These are phyloP conservation scores for Penicillium paxilli DNA, from an alignment of 495 filamentous ascomycete species.

Conservation along the genomic window DNA sequence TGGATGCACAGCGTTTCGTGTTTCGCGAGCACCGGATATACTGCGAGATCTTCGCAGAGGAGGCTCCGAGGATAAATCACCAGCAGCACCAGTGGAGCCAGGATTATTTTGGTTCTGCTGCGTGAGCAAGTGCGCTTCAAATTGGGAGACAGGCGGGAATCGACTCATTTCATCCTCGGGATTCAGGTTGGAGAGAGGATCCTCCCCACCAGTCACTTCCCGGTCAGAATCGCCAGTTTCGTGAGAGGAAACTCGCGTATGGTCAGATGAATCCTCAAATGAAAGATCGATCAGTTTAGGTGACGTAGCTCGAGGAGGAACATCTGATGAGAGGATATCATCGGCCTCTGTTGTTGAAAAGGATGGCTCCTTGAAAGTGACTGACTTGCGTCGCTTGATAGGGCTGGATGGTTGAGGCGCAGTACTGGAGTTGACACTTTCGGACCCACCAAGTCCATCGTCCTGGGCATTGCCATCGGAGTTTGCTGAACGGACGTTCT, in stretches of 20 bases:
- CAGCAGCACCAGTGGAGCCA: background rate
- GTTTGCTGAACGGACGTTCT: slow-evolving; percentile 8
- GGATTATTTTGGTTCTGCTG: slow-evolving; percentile 12
- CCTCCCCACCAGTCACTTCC: background rate
- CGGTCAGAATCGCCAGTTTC: background rate
- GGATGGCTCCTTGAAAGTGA: slow-evolving; percentile 14
- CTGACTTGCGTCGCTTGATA: slow-evolving; percentile 17
- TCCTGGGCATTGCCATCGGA: background rate
- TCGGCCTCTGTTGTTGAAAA: background rate
- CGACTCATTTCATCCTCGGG: slow-evolving; percentile 30
- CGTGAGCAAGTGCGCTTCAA: slow-evolving; percentile 41
- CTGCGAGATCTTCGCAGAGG: slow-evolving; percentile 5
- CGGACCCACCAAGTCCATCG: background rate
- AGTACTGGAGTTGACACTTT: background rate
- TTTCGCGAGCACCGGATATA: background rate
- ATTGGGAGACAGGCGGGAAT: slow-evolving; percentile 47
- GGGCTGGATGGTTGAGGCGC: background rate
- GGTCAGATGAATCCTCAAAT: slow-evolving; percentile 10
- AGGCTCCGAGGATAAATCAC: background rate
- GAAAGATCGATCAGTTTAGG: slow-evolving; percentile 20
- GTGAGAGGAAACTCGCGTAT: background rate
- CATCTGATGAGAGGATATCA: background rate
- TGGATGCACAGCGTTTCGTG: background rate
- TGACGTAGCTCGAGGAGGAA: background rate
- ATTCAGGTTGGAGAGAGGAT: slow-evolving; percentile 12